These are phyloP conservation scores for Penicillium glabrum DNA, from an alignment of 2,329 filamentous ascomycete genomes.

Conservation along the genomic window DNA sequence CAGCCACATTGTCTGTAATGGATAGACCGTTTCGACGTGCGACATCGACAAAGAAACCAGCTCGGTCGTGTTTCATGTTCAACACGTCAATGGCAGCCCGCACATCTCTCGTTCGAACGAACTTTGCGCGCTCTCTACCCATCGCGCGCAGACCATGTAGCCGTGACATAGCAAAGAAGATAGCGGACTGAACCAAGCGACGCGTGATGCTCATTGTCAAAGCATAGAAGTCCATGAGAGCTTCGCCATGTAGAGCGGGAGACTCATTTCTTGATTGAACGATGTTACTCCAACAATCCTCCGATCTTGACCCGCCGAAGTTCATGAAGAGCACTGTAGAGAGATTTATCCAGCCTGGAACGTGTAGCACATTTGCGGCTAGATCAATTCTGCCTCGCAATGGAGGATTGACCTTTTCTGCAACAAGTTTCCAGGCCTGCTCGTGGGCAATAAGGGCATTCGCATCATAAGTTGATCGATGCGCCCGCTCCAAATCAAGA, in stretches of 20 bases:
- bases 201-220: slow-evolving; percentile 67
- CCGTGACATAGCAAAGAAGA: slow-evolving; percentile 71
- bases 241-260: slow-evolving; percentile 72
- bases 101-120: slow-evolving; percentile 53
- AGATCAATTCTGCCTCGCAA: slow-evolving; percentile 42
- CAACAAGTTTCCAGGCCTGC: slow-evolving; percentile 31
- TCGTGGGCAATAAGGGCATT: slow-evolving; percentile 63
- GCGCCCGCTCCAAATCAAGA: slow-evolving; percentile 58
- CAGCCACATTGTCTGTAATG: slow-evolving; percentile 41
- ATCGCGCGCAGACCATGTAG: slow-evolving; percentile 52
- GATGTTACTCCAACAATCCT: slow-evolving; percentile 65
- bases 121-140: slow-evolving; percentile 29
- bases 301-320: slow-evolving; percentile 50
- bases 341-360: slow-evolving; percentile 62
- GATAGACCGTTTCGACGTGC: slow-evolving; percentile 54
- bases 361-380: slow-evolving; percentile 59
- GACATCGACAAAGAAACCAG: slow-evolving; percentile 53
- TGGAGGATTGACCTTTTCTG: slow-evolving; percentile 24
- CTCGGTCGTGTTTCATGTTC: slow-evolving; percentile 47
- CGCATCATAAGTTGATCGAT: slow-evolving; percentile 61
- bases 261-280: slow-evolving; percentile 53
- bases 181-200: slow-evolving; percentile 66
- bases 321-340: slow-evolving; percentile 77
- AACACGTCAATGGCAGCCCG: slow-evolving; percentile 56
- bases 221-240: slow-evolving; percentile 73